Conservation (phyloP, 352 stramenopile species). For the Pythium sukuiense region DNA sequence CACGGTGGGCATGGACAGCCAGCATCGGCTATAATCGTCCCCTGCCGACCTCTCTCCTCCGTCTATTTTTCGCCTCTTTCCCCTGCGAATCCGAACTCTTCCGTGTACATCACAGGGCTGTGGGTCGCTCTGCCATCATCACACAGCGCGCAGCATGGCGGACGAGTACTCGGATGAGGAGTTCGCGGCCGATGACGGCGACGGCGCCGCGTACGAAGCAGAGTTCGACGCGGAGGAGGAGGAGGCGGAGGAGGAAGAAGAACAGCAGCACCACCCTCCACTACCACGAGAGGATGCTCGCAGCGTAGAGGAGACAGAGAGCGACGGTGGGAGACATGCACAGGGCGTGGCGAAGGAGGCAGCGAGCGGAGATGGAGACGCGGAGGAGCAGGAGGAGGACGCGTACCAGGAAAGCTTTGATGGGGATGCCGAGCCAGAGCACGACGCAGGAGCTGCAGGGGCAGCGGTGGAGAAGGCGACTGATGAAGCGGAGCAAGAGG, state of each 20-base stretch:
- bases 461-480: not conserved
- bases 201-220: constrained; percentile 29
- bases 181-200: constrained; percentile 34
- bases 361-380: not conserved
- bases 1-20: not conserved
- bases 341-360: not conserved
- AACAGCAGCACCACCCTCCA: not conserved
- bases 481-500: not conserved
- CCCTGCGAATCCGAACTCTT: not conserved
- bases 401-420: constrained; percentile 19
- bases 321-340: no score
- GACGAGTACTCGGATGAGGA: constrained; percentile 61
- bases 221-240: constrained; percentile 27
- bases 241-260: not conserved
- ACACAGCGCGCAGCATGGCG: constrained; percentile 19
- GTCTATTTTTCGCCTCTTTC: not conserved
- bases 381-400: not conserved
- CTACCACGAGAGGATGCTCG: not conserved
- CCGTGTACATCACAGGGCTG: not conserved
- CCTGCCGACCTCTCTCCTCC: not conserved
- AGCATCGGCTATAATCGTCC: not conserved
- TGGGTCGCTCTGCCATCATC: not conserved
- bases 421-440: not conserved
- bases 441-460: not conserved
- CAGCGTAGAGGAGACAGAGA: not conserved